Conservation (phyloP, 2,329 filamentous ascomycete genomes). For the Whalleya microplaca region DNA sequence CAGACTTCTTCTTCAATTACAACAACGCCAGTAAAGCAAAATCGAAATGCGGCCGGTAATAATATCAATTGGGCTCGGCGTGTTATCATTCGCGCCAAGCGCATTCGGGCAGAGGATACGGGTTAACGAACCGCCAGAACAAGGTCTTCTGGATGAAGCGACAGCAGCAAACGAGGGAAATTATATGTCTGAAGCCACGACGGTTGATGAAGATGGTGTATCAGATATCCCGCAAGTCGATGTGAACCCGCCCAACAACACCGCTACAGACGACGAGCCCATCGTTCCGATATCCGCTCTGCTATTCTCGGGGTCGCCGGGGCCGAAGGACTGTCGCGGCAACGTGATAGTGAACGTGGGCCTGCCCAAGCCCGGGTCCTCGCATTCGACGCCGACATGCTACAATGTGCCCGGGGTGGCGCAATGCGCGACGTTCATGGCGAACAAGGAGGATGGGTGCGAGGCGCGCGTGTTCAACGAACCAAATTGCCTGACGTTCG, state of each 20-base stretch:
- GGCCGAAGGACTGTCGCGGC: constrained; percentile 42
- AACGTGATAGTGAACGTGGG: constrained; percentile 31
- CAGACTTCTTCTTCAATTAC: not conserved
- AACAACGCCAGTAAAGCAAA: not conserved
- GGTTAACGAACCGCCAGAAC: constrained; percentile 16
- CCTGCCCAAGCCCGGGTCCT: constrained; percentile 32
- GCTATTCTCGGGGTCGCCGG: constrained; percentile 44
- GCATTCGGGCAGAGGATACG: constrained; percentile 22
- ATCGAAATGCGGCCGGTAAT: constrained; percentile 4
- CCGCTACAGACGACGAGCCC: constrained; percentile 35
- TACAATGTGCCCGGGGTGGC: constrained; percentile 40
- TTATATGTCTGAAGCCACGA: constrained; percentile 23
- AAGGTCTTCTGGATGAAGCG: constrained; percentile 18
- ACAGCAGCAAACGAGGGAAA: constrained; percentile 14
- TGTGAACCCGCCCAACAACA: constrained; percentile 49
- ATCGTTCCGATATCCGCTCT: constrained; percentile 52
- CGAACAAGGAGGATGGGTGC: constrained; percentile 43
- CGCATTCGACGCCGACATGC: constrained; percentile 35
- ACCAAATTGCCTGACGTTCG: constrained; percentile 37
- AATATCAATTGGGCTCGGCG: constrained; percentile 8
- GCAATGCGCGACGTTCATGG: constrained; percentile 42
- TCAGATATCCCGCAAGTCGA: constrained; percentile 32
- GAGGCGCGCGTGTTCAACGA: constrained; percentile 43
- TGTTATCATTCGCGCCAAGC: constrained; percentile 6
- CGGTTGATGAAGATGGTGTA: constrained; percentile 22